Base-by-base conservation (phyloP, 371 early-diverging fungal species). In the Syncephalastrum racemosum region DNA sequence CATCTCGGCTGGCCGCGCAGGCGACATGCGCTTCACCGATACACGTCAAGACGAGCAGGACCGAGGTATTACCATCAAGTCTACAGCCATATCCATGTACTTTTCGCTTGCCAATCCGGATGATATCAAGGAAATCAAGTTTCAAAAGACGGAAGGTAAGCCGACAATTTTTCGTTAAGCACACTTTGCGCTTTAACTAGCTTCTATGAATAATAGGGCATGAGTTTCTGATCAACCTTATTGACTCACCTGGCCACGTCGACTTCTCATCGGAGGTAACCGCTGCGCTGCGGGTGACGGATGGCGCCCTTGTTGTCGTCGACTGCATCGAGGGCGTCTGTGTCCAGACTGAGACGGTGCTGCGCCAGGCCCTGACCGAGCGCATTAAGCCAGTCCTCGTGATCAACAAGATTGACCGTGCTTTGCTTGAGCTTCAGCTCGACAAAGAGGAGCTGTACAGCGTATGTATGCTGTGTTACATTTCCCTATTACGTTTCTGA, bases 31-130 rank as follows among this genome's bases (percentile, higher is more conserved):
- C 65, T 96, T 92, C 82, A 99, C 90, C 59, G 99, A 99, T 73
- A 98, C 99, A 64, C 92, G 99, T 68, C 86, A 86, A 58, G 99
- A 99, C 74, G 99, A 99, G 75, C 94, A 96, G 81, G 96, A 98
- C 60, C 95, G 99, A 86, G 96, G 99, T 87, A 99, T 99, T 68
- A 99, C 99, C 71, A 99, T 99, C 90, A 98, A 98, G 88, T 96
- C 97, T 46, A 98, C 99, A 44, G 99, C 99, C 64, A 99, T 99
- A 68, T 95, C 97, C 57, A 92, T 99, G 93, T 96, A 86, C 89
- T 98, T 98, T 75, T 91, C 93, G 76, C 84, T 99, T 71, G 64
- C 81, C 54, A 82, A 86, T 53, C 65, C 63, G 2, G 93, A 93
- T 24, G 91, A 92, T 70, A 67, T 97, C 52, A 63, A 67, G 48